These are phyloP conservation scores for Darksidea phi DNA, from an alignment of 495 filamentous ascomycete species.

Conservation along the genomic window DNA sequence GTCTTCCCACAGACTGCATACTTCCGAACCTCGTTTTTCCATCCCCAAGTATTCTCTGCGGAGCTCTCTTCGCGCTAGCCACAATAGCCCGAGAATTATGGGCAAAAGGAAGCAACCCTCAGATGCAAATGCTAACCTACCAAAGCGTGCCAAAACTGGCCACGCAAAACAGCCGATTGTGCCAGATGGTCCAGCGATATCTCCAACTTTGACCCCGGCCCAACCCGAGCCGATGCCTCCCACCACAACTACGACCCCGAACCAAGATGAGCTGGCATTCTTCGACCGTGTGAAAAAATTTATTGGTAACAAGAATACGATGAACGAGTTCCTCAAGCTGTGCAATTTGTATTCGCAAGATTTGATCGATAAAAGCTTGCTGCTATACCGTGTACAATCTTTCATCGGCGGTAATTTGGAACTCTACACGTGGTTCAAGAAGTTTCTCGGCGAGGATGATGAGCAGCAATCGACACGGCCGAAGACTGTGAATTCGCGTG, in stretches of 20 bases:
- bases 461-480: slow-evolving; percentile 79
- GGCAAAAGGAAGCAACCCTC: too few species aligned
- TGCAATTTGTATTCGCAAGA: slow-evolving; percentile 92
- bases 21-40: too few species aligned
- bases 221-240: slow-evolving; percentile 83
- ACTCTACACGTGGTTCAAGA: slow-evolving; percentile 79
- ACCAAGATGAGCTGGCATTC: slow-evolving; percentile 78
- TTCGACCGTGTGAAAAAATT: slow-evolving; percentile 97
- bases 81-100: too few species aligned
- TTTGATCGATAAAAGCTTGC: slow-evolving; percentile 74
- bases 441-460: slow-evolving; percentile 66
- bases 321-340: slow-evolving; percentile 92
- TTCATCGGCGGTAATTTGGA: slow-evolving; percentile 89
- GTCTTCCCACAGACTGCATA: too few species aligned
- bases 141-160: slow-evolving; percentile 61
- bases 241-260: slow-evolving; percentile 59
- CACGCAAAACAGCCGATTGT: slow-evolving; percentile 60
- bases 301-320: slow-evolving; percentile 84
- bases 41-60: too few species aligned
- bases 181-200: slow-evolving; percentile 68
- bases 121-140: slow-evolving; percentile 14
- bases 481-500: slow-evolving; percentile 66
- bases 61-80: too few species aligned
- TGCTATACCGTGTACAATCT: slow-evolving; percentile 74
- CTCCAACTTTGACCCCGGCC: slow-evolving; percentile 81